These are phyloP conservation scores for Mycena olivaceomarginata DNA, from an alignment of 768 basidiomycete species.

Conservation along the genomic window DNA sequence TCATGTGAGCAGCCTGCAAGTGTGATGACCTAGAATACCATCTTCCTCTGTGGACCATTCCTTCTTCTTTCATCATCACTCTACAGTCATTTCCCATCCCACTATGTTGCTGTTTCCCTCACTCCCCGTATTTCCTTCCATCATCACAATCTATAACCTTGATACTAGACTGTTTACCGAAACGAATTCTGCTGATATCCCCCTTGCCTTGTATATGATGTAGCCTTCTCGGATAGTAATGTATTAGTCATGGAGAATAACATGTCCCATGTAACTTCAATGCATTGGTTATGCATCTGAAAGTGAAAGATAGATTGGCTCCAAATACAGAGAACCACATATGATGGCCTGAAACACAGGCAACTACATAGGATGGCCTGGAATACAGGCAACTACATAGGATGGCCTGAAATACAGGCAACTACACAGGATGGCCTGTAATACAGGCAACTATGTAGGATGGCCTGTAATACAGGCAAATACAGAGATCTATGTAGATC, in stretches of 20 bases:
- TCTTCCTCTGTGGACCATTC: background rate
- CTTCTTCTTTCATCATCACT: constrained; percentile 25
- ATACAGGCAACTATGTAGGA: too few relatives aligned
- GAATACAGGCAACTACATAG: too few relatives aligned
- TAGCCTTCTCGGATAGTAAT: constrained; percentile 35
- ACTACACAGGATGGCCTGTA: too few relatives aligned
- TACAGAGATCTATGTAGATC: too few relatives aligned
- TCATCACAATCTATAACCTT: constrained; percentile 36
- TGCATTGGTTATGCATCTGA: too few relatives aligned
- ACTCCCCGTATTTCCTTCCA: constrained; percentile 13
- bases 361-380: too few relatives aligned
- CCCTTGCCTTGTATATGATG: constrained; percentile 16
- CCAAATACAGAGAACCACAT: too few relatives aligned
- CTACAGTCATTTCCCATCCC: constrained; percentile 15
- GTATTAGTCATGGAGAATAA: constrained; percentile 22
- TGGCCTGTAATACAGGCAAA: too few relatives aligned
- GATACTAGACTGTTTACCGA: constrained; percentile 32
- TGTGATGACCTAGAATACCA: constrained; percentile 35
- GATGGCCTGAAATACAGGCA: too few relatives aligned
- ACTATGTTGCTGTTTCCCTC: background rate
- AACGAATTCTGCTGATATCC: constrained; percentile 9
- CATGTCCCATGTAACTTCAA: too few relatives aligned
- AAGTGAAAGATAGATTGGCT: too few relatives aligned
- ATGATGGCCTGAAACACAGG: too few relatives aligned
- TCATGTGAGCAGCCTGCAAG: constrained; percentile 74